Evolutionary conservation across 1,284 basidiomycete genomes (phyloP).

Genomic region (Leccinum discolor): DNA sequence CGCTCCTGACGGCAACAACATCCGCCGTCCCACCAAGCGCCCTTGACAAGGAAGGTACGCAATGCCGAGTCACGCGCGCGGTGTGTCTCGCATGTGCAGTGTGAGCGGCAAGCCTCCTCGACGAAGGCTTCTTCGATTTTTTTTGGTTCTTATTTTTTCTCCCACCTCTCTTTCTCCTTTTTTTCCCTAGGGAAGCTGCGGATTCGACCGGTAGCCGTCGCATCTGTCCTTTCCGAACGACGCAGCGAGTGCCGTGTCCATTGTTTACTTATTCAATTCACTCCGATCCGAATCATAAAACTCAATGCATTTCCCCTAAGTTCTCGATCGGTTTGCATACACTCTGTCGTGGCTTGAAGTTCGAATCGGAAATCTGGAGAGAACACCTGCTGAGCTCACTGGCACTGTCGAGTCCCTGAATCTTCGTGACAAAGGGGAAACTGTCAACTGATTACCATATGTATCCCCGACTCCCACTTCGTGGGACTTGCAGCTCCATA

Average conservation of each 20-base stretch:
- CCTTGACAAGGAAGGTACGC: slow-evolving; percentile 75
- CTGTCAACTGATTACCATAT: no score
- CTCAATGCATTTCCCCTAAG: neutral
- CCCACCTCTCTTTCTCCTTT: slow-evolving; percentile 1
- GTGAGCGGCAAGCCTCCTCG: slow-evolving; percentile 83
- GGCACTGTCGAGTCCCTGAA: no score
- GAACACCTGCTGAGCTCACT: neutral
- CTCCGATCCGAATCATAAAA: neutral
- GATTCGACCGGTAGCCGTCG: neutral
- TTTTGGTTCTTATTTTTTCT: neutral
- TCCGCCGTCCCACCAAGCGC: slow-evolving; percentile 61
- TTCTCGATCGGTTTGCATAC: neutral
- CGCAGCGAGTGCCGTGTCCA: neutral
- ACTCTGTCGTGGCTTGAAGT: neutral
- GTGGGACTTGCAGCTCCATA: no score
- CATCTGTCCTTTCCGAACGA: neutral
- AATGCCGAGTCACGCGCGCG: slow-evolving; percentile 58
- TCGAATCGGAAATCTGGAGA: neutral
- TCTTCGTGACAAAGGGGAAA: no score
- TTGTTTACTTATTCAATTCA: neutral
- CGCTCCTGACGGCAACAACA: slow-evolving; percentile 71
- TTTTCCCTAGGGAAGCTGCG: neutral
- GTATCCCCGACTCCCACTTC: no score
- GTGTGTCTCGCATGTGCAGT: slow-evolving; percentile 65
- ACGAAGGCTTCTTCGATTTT: slow-evolving; percentile 32